Conservation (phyloP, 192 early-diverging fungal species). For the Chytriomyces confervae region DNA sequence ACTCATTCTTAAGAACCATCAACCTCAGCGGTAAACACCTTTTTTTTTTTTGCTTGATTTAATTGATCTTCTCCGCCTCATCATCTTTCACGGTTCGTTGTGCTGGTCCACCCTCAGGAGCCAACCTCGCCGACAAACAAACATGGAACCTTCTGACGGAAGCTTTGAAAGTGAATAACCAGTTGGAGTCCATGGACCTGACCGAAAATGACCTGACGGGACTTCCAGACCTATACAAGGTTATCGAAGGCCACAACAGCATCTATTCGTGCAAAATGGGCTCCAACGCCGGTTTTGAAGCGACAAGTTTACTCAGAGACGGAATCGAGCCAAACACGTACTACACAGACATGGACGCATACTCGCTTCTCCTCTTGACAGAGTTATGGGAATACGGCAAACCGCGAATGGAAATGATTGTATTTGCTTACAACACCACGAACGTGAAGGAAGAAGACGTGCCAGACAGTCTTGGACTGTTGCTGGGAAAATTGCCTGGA, state of each 20-base stretch:
- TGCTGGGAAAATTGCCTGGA: neutral
- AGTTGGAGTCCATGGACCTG: neutral
- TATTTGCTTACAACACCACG: neutral
- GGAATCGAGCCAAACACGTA: neutral
- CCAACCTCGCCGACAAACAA: neutral
- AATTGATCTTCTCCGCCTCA: neutral
- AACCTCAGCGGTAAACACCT: too few species aligned
- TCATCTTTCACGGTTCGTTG: too few species aligned
- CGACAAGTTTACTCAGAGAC: neutral
- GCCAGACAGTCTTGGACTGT: neutral
- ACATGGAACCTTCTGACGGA: constrained; percentile 9
- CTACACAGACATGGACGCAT: neutral
- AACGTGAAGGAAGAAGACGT: neutral
- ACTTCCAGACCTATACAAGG: constrained; percentile 3
- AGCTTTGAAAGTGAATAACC: constrained; percentile 6
- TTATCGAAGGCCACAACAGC: neutral
- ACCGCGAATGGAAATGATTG: neutral
- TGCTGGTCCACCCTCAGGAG: too few species aligned
- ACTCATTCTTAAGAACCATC: neutral
- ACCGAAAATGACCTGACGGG: constrained; percentile 20
- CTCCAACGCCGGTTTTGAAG: neutral
- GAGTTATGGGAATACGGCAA: constrained; percentile 5
- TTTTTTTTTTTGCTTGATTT: neutral
- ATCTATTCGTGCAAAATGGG: neutral
- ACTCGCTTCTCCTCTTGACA: neutral